Evolutionary conservation across 176 grass and related monocot species (phyloP).

Genomic region (Tuctoria greenei): DNA sequence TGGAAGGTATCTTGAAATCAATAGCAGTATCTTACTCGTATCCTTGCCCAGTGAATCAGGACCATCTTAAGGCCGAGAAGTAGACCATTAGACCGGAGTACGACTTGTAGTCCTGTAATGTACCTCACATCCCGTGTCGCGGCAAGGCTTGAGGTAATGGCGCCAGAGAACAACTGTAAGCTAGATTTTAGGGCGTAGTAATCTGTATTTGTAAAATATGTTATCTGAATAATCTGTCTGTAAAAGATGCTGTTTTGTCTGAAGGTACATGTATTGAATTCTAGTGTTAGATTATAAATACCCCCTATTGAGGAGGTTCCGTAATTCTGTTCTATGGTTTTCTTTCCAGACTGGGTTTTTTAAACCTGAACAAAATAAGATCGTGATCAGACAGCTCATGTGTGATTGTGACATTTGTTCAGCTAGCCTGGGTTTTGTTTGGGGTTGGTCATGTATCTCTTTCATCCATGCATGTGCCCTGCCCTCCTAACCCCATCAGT

Average conservation of each 20-base stretch:
- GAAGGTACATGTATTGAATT: conserved; percentile 39
- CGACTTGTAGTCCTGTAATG: conserved; percentile 40
- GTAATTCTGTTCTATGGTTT: conserved; percentile 12
- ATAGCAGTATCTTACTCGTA: conserved; percentile 34
- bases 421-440: conserved; percentile 2
- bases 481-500: conserved; percentile 28
- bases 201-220: conserved; percentile 53
- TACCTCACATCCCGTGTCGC: conserved; percentile 8
- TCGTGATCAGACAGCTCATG: conserved; percentile 12
- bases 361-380: neutral
- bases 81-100: conserved; percentile 36
- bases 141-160: conserved; percentile 1
- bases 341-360: neutral
- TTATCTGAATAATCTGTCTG: conserved; percentile 56
- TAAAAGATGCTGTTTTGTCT: conserved; percentile 35
- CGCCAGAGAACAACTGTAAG: conserved; percentile 29
- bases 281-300: conserved; percentile 29
- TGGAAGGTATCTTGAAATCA: neutral
- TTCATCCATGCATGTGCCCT: conserved; percentile 49
- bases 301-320: conserved; percentile 6
- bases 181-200: conserved; percentile 18
- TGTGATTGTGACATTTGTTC: conserved; percentile 19
- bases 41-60: conserved; percentile 34
- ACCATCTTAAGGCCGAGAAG: conserved; percentile 30
- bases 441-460: conserved; percentile 43